These are phyloP conservation scores for Neurospora tetrasperma DNA, from an alignment of 495 filamentous ascomycete genomes.

Conservation along the genomic window DNA sequence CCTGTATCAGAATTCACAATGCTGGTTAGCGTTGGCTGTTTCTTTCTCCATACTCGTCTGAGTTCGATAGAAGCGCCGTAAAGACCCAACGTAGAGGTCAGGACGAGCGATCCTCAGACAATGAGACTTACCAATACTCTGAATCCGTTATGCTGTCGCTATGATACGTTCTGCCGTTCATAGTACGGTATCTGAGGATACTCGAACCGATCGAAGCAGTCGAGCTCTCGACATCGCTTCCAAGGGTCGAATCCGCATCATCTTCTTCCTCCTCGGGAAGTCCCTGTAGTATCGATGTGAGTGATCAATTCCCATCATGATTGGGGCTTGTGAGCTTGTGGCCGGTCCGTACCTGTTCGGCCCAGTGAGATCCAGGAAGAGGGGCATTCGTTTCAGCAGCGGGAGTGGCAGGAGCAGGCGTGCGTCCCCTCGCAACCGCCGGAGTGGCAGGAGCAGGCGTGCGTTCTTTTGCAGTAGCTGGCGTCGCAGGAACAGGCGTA, in stretches of 20 bases:
- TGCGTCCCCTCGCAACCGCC: not conserved
- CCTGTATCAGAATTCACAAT: constrained; percentile 7
- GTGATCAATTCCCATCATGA: not conserved
- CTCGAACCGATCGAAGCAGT: constrained; percentile 36
- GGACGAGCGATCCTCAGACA: too few species aligned
- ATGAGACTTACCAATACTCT: constrained; percentile 13
- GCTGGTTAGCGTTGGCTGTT: not conserved
- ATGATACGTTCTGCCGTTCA: constrained; percentile 32
- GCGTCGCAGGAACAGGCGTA: constrained; percentile 51
- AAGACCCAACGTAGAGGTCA: too few species aligned
- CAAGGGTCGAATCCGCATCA: constrained; percentile 30
- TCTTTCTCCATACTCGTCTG: not conserved
- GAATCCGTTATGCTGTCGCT: constrained; percentile 23
- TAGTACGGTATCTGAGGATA: constrained; percentile 32
- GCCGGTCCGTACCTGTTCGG: not conserved
- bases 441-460: not conserved
- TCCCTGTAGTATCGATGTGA: not conserved
- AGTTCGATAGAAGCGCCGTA: too few species aligned
- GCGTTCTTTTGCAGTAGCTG: constrained; percentile 38
- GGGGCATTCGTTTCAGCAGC: not conserved
- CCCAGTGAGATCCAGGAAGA: constrained; percentile 7
- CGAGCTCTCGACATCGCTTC: constrained; percentile 19
- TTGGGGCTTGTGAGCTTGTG: not conserved
- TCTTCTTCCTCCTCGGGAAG: constrained; percentile 5
- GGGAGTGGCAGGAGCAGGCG: not conserved